These are phyloP conservation scores for Serpula lacrymans DNA, from an alignment of 768 basidiomycete genomes.

Conservation along the genomic window DNA sequence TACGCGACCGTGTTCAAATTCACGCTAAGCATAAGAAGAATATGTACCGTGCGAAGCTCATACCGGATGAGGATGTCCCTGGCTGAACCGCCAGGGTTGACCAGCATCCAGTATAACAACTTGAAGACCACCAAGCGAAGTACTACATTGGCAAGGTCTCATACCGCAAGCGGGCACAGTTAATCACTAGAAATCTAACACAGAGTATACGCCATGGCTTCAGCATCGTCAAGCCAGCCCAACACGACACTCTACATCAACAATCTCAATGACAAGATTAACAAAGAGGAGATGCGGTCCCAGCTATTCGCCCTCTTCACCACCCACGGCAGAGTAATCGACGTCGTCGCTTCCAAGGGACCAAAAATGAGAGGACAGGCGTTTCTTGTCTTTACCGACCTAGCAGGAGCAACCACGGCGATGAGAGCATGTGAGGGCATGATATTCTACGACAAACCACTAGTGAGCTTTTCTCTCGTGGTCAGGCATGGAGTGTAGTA, in stretches of 20 bases:
- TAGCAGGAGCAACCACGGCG: constrained; percentile 86
- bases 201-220: constrained; percentile 40
- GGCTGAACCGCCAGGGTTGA: too few relatives aligned
- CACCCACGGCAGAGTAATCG: constrained; percentile 90
- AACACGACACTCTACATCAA: constrained; percentile 89
- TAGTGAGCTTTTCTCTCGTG: constrained; percentile 52
- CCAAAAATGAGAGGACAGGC: constrained; percentile 90
- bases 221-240: constrained; percentile 60
- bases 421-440: constrained; percentile 93
- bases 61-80: too few relatives aligned
- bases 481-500: constrained; percentile 3
- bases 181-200: too few relatives aligned
- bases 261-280: constrained; percentile 89
- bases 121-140: too few relatives aligned
- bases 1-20: too few relatives aligned
- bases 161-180: too few relatives aligned
- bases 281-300: constrained; percentile 81
- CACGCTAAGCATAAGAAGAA: too few relatives aligned
- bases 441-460: constrained; percentile 87
- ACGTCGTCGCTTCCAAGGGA: constrained; percentile 86
- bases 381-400: constrained; percentile 93
- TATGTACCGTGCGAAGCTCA: too few relatives aligned
- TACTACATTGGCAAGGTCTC: too few relatives aligned
- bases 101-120: too few relatives aligned
- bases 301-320: constrained; percentile 89